phyloP scores from a whole-genome alignment of 2,329 filamentous ascomycete genomes.

The Colletotrichum melonis region DNA sequence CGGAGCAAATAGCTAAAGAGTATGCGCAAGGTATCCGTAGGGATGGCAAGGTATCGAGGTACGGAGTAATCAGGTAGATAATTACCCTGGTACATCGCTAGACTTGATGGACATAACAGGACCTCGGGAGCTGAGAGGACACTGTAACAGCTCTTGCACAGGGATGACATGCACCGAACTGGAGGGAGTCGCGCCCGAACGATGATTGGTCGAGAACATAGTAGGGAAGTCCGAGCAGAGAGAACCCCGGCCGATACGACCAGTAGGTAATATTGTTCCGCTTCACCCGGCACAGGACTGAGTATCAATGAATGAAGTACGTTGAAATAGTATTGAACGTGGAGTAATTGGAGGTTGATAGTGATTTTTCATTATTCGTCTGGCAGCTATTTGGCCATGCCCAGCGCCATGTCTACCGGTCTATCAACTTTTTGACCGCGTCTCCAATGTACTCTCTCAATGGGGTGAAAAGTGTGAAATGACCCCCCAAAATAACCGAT shows the following conservation, averaged over 20 bases:
- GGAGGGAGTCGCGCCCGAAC: neutral
- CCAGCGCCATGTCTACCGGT: neutral
- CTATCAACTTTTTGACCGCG: conserved; percentile 9
- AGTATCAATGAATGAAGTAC: neutral
- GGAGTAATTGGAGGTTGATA: neutral
- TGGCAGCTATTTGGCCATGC: neutral
- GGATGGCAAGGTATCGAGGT: neutral
- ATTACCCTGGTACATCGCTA: neutral
- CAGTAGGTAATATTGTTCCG: neutral
- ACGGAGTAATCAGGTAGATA: neutral
- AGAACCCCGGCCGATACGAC: conserved; percentile 6
- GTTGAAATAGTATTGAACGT: neutral
- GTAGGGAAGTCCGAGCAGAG: neutral
- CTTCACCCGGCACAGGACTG: neutral
- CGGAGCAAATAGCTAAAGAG: conserved; percentile 6
- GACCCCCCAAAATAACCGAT: neutral
- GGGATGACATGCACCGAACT: conserved; percentile 11
- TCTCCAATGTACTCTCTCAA: neutral
- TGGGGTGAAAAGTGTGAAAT: neutral
- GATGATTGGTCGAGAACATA: conserved; percentile 21
- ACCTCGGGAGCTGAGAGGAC: conserved; percentile 20
- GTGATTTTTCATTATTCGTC: neutral
- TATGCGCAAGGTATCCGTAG: neutral
- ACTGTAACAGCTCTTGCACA: conserved; percentile 31
- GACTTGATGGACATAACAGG: conserved; percentile 8